Evolutionary conservation across 495 filamentous ascomycete species (phyloP), one percentile per base, ranked within the genome.

Genomic region (Mytilinidion resinicola): DNA sequence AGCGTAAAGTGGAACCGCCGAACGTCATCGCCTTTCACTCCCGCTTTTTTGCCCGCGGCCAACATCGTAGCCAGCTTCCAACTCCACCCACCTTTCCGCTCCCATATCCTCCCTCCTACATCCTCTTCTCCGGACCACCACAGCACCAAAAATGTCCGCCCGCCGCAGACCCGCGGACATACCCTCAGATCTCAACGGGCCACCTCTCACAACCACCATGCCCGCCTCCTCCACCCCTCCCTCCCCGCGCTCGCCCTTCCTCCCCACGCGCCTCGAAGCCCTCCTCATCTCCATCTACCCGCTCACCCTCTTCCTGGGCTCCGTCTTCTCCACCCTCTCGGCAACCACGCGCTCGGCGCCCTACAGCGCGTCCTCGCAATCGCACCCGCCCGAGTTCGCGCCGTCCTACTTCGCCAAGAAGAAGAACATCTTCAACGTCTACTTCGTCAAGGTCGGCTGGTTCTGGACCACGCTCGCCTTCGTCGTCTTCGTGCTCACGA

Each of bases 381-480:
- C 87, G 12, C 80, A 89, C 71, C 75, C 76, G 33, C 73, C 79
- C 19, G 70, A 70, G 15, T 70, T 78, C 39, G 82, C 87, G 57
- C 86, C 89, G 43, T 87, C 85, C 65, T 96, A 96, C 78, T 98
- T 96, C 72, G 91, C 91, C 38, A 83, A 85, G 41, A 98, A 97
- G 68, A 76, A 82, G 64, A 98, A 98, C 74, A 55, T 96, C 57
- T 85, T 96, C 79, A 98, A 98, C 70, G 59, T 84, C 46, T 78
- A 88, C 60, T 97, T 98, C 61, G 93, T 98, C 62, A 98, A 98
- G 76, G 78, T 87, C 48, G 93, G 90, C 49, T 98, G 93, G 93
- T 77, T 86, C 35, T 98, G 93, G 93, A 82, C 87, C 19, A 89
- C 88, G 0, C 59, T 78, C 20, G 82, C 86, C 8, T 88, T 95